A percentile compares a stretch with the other conserved stretches of the same genome.
Conservation (phyloP, 441 rosid species). For the Sinapis alba region DNA sequence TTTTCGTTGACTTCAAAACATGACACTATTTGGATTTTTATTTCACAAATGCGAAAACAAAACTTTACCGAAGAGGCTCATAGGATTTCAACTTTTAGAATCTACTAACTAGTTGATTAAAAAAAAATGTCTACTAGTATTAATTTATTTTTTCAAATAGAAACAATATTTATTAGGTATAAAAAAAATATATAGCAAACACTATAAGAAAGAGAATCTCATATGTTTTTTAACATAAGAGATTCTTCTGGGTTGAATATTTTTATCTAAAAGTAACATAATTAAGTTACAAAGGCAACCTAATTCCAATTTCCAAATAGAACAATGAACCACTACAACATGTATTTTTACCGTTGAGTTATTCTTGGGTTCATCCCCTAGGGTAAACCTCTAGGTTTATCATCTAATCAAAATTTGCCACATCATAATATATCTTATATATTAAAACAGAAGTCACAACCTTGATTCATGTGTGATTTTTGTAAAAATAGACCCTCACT, state of each 20-base stretch:
- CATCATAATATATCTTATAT: too few species aligned
- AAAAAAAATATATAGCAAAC: neutral
- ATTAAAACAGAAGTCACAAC: too few species aligned
- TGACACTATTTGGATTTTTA: neutral
- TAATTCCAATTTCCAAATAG: neutral
- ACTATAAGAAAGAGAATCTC: neutral
- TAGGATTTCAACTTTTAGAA: neutral
- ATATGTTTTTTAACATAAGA: neutral
- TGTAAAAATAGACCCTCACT: too few species aligned
- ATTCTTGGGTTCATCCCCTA: too few species aligned
- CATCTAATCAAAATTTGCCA: too few species aligned
- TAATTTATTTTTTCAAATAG: neutral
- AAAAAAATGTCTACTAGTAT: too few species aligned
- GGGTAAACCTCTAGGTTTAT: too few species aligned
- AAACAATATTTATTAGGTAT: neutral
- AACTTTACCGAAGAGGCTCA: neutral
- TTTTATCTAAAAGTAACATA: neutral
- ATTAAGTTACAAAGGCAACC: neutral
- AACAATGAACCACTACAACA: neutral
- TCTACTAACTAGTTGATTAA: too few species aligned
- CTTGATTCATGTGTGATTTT: too few species aligned
- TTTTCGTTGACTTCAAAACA: slow-evolving; percentile 3
- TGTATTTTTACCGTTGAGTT: too few species aligned
- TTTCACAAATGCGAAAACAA: neutral
- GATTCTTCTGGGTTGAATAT: neutral